Evolutionary conservation across 805 yeast genomes (phyloP).

Genomic region (Candida schatavii): DNA sequence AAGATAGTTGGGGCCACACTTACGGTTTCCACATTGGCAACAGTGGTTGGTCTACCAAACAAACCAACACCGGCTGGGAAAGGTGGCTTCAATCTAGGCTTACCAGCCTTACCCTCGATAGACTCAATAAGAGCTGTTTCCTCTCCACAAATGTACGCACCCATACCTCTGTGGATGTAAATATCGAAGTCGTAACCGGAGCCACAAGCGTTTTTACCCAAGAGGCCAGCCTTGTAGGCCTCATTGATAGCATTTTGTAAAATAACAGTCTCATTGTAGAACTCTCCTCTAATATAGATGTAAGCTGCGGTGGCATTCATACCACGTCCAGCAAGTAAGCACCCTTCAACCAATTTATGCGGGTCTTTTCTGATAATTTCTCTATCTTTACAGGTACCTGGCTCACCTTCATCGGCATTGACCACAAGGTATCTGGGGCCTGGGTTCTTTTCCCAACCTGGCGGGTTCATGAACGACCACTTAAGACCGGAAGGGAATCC

Average conservation of each 20-base stretch:
- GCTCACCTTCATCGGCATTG: slow-evolving; percentile 94
- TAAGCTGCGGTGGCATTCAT: slow-evolving; percentile 94
- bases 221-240: slow-evolving; percentile 75
- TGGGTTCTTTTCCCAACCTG: slow-evolving; percentile 86
- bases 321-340: slow-evolving; percentile 83
- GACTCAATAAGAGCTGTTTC: slow-evolving; percentile 89
- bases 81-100: slow-evolving; percentile 91
- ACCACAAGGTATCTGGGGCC: slow-evolving; percentile 91
- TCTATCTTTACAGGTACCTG: slow-evolving; percentile 91
- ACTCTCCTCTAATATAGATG: slow-evolving; percentile 88
- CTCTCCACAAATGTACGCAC: slow-evolving; percentile 91
- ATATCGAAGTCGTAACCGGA: slow-evolving; percentile 83
- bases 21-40: slow-evolving; percentile 87
- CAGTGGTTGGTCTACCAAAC: slow-evolving; percentile 88
- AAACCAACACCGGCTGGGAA: slow-evolving; percentile 94
- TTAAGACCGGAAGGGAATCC: slow-evolving; percentile 90
- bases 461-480: slow-evolving; percentile 95
- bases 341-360: slow-evolving; percentile 89
- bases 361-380: slow-evolving; percentile 91
- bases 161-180: slow-evolving; percentile 88
- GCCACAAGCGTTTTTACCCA: slow-evolving; percentile 86
- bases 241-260: slow-evolving; percentile 83
- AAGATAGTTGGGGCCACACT: slow-evolving; percentile 87
- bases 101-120: slow-evolving; percentile 89
- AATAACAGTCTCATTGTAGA: slow-evolving; percentile 72